Evolutionary conservation across 768 basidiomycete genomes (phyloP), one percentile per base, ranked within the genome.

Genomic region (Dioszegia crocea): DNA sequence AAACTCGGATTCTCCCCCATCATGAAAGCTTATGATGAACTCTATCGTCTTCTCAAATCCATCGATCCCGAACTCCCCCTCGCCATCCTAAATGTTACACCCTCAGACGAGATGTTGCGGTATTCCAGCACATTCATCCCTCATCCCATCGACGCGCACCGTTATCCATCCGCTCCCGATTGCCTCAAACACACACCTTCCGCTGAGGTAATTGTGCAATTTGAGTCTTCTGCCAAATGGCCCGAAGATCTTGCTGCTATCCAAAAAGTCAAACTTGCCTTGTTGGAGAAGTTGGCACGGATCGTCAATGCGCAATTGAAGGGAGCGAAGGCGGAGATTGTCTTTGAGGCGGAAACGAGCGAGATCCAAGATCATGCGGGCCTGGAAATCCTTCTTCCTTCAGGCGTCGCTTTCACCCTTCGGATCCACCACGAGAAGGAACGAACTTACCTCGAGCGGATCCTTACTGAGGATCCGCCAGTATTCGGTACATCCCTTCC

Each of bases 161-260:
- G 85, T 19, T 80, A 81, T 5, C 72, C 64, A 6, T 60, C 67
- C 17, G 66, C 78, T 0, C 77, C 79, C 2, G 73, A 68, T 29
- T 83, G 83, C 53, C 84, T 88, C 10, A 83, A 84, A 10, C 88
- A 86, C 70, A 72, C 86, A 12, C 83, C 86, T 0, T 81, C 83
- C 2, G 87, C 91, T 63, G 83, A 88, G 14, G 79, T 91, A 47
- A 75, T 91, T 23, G 77, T 98, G 30, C 88, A 93, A 74, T 96
- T 97, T 67, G 94, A 98, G 73, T 88, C 87, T 61, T 94, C 91
- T 0, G 85, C 87, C 0, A 84, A 84, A 61, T 99, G 96, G 96
- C 94, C 96, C 0, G 93, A 98, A 69, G 91, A 98, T 64, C 82
- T 98, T 3, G 82, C 81, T 17, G 91, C 92, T 0, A 88, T 97